Conservation (phyloP, 2,329 filamentous ascomycete species). For the Dendrostoma leiphaemia region DNA sequence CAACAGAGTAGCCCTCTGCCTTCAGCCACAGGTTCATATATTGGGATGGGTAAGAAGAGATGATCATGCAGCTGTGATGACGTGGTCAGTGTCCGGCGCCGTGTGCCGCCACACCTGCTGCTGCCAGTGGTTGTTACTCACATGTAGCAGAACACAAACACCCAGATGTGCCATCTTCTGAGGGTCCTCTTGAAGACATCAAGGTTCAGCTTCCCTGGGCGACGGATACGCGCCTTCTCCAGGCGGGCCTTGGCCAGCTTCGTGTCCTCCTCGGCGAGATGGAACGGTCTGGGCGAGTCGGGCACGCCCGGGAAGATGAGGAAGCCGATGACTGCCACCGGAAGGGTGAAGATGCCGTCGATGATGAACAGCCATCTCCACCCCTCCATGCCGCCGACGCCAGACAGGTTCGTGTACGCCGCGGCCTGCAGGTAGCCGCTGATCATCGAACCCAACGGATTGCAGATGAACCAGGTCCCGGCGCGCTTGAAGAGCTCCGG, state of each 20-base stretch:
- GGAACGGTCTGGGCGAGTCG: constrained; percentile 37
- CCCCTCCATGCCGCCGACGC: constrained; percentile 45
- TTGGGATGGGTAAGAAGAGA: constrained; percentile 40
- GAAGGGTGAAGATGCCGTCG: constrained; percentile 56
- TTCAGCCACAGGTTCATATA: constrained; percentile 56
- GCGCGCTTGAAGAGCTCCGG: constrained; percentile 30
- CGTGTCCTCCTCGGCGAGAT: constrained; percentile 33
- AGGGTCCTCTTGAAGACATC: constrained; percentile 44
- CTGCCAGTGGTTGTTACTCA: constrained; percentile 26
- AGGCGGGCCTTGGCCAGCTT: constrained; percentile 34
- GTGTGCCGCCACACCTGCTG: no score
- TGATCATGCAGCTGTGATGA: constrained; percentile 39
- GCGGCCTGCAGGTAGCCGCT: constrained; percentile 46
- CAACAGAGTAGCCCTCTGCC: constrained; percentile 43
- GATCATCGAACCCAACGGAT: constrained; percentile 29
- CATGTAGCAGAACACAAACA: constrained; percentile 48
- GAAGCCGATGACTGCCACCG: constrained; percentile 50
- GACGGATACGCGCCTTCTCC: constrained; percentile 28
- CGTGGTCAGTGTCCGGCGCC: background rate
- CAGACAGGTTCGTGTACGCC: constrained; percentile 51
- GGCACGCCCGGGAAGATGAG: constrained; percentile 41
- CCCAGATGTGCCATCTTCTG: constrained; percentile 49
- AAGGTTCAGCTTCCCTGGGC: constrained; percentile 38
- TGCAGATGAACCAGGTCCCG: constrained; percentile 29
- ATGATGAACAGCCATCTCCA: constrained; percentile 58